Percentiles rank a stretch among this genome's conserved stretches.
Conservation (phyloP, 768 basidiomycete species). For the Cystofilobasidium bisporidii region DNA sequence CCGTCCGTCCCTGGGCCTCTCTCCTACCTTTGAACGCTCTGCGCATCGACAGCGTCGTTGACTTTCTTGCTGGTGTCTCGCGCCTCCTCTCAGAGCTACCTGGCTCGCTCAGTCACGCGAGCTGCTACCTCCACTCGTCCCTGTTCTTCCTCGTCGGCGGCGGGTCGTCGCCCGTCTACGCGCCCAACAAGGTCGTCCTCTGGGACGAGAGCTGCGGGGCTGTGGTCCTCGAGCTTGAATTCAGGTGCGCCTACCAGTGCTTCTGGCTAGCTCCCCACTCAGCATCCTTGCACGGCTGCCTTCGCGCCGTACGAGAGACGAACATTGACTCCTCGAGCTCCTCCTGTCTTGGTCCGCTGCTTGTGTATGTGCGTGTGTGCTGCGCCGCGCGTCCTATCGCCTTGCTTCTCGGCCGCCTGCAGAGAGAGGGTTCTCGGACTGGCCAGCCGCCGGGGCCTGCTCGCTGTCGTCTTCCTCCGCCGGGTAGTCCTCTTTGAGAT, state of each 20-base stretch:
- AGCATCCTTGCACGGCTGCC: too few relatives aligned
- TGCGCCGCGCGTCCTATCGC: background rate
- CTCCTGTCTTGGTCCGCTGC: background rate
- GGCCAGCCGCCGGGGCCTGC: slow-evolving; percentile 15
- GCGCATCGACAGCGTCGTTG: too few relatives aligned
- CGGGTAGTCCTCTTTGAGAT: slow-evolving; percentile 23
- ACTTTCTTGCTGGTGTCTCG: too few relatives aligned
- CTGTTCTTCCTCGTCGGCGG: slow-evolving; percentile 40
- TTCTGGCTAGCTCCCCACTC: too few relatives aligned
- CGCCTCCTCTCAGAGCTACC: slow-evolving; percentile 33
- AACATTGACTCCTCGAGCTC: too few relatives aligned
- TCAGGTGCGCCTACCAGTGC: slow-evolving; percentile 8
- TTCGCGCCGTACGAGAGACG: too few relatives aligned
- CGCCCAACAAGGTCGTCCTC: slow-evolving; percentile 41
- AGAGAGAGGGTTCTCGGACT: slow-evolving; percentile 25
- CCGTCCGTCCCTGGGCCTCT: slow-evolving; percentile 18
- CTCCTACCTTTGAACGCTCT: too few relatives aligned
- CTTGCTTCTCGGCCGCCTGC: background rate
- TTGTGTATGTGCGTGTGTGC: too few relatives aligned
- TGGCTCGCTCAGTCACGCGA: slow-evolving; percentile 34
- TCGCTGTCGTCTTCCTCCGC: slow-evolving; percentile 22
- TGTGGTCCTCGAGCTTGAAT: slow-evolving; percentile 25
- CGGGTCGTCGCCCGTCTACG: slow-evolving; percentile 37
- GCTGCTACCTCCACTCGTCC: slow-evolving; percentile 34
- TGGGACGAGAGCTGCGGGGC: slow-evolving; percentile 34